Conservation (phyloP, 2,329 filamentous ascomycete species). For the Sarocladium strictum region DNA sequence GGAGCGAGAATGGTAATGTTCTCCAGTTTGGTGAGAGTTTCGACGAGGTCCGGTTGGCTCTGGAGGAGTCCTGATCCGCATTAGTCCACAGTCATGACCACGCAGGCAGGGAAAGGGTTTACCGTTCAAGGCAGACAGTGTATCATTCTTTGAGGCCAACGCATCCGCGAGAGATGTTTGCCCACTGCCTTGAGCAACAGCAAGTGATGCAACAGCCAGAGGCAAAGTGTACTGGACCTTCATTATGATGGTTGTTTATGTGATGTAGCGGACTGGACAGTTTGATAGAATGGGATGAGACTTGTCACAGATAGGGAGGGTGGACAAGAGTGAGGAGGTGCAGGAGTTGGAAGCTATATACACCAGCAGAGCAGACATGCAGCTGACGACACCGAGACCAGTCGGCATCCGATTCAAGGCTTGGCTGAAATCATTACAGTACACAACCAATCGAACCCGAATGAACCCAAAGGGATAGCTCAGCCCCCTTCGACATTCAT, state of each 20-base stretch:
- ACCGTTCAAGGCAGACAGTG: constrained; percentile 20
- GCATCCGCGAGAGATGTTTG: constrained; percentile 17
- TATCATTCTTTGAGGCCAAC: constrained; percentile 20
- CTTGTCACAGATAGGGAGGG: neutral
- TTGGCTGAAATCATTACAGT: constrained; percentile 8
- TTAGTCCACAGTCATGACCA: neutral
- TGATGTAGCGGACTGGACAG: no score
- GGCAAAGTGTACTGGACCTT: constrained; percentile 16
- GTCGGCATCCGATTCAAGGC: neutral
- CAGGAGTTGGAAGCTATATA: neutral
- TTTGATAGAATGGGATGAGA: no score
- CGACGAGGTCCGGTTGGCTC: constrained; percentile 16
- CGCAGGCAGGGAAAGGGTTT: no score
- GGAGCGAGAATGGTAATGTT: constrained; percentile 44
- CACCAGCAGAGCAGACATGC: neutral
- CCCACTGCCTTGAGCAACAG: constrained; percentile 16
- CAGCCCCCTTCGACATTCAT: neutral
- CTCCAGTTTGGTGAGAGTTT: constrained; percentile 12
- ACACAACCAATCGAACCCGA: neutral
- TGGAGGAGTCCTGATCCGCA: constrained; percentile 16
- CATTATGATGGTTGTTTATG: constrained; percentile 16
- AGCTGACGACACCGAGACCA: neutral
- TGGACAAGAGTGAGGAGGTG: neutral
- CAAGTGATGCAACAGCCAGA: constrained; percentile 17
- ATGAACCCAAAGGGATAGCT: neutral